Evolutionary conservation across 805 yeast genomes (phyloP).

Genomic region (Kluyveromyces lactis): DNA sequence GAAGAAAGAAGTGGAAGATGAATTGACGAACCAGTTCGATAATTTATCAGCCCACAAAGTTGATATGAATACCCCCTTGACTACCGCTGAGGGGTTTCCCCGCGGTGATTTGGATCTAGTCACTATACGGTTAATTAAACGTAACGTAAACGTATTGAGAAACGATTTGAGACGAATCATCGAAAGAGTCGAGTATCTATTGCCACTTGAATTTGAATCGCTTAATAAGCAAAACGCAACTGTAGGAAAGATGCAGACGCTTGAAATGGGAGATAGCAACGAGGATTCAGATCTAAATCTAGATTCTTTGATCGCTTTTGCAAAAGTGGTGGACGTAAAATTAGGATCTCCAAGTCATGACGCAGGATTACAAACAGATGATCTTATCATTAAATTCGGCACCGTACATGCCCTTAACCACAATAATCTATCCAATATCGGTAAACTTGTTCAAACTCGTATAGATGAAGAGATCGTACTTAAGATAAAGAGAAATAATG

Average conservation of each 20-base stretch:
- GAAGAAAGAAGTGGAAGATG: conserved; percentile 35
- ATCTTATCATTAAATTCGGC: conserved; percentile 49
- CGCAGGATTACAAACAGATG: conserved; percentile 45
- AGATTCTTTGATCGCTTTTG: not conserved
- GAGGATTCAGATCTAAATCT: not conserved
- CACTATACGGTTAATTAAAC: conserved; percentile 51
- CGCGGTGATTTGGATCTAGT: conserved; percentile 76
- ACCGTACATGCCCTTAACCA: conserved; percentile 48
- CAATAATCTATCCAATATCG: conserved; percentile 38
- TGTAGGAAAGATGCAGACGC: not conserved
- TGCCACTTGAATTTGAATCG: conserved; percentile 38
- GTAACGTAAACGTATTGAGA: conserved; percentile 54
- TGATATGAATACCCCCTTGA: conserved; percentile 56
- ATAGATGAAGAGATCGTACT: conserved; percentile 24
- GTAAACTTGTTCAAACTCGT: conserved; percentile 35
- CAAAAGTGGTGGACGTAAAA: conserved; percentile 1
- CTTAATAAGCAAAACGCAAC: not conserved
- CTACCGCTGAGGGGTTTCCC: conserved; percentile 77
- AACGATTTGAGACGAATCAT: conserved; percentile 58
- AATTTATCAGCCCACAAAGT: conserved; percentile 38
- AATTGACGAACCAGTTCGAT: conserved; percentile 35
- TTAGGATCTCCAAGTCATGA: conserved; percentile 5
- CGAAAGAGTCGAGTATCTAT: conserved; percentile 36
- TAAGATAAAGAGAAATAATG: conserved; percentile 27
- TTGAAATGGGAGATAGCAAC: not conserved